Evolutionary conservation across 164 flowering plant species (phyloP).

Genomic region (Akebia trifoliata): DNA sequence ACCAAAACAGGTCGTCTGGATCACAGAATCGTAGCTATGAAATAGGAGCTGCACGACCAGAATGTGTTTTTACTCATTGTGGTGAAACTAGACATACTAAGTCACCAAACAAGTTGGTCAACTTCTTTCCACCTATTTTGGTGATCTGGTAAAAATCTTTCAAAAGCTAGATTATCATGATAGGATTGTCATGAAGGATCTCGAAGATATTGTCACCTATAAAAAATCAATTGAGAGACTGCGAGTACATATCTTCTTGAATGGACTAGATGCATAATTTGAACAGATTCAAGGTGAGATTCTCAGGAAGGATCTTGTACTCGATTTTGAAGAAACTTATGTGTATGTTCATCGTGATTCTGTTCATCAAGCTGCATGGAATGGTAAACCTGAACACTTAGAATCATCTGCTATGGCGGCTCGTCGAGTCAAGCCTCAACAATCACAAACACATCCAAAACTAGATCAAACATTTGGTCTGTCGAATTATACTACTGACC

Average conservation of each 20-base stretch:
- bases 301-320: not conserved
- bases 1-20: too few species aligned
- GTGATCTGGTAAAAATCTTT: too few species aligned
- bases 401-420: conserved; percentile 1
- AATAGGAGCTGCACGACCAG: too few species aligned
- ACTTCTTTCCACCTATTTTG: not conserved
- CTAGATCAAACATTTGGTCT: too few species aligned
- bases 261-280: conserved; percentile 3
- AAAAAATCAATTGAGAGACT: not conserved
- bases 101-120: not conserved
- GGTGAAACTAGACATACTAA: too few species aligned
- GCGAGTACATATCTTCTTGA: not conserved
- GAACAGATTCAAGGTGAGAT: conserved; percentile 2
- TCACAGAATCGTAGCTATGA: not conserved
- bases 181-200: conserved; percentile 4
- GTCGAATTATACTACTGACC: too few species aligned
- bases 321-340: not conserved
- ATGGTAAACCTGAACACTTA: not conserved
- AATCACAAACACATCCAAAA: not conserved
- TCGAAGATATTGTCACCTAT: not conserved
- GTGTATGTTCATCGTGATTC: not conserved
- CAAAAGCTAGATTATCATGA: conserved; percentile 6
- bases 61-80: too few species aligned
- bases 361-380: not conserved
- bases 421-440: not conserved